Evolutionary conservation across 805 yeast genomes (phyloP).

Genomic region (Candida anglica): DNA sequence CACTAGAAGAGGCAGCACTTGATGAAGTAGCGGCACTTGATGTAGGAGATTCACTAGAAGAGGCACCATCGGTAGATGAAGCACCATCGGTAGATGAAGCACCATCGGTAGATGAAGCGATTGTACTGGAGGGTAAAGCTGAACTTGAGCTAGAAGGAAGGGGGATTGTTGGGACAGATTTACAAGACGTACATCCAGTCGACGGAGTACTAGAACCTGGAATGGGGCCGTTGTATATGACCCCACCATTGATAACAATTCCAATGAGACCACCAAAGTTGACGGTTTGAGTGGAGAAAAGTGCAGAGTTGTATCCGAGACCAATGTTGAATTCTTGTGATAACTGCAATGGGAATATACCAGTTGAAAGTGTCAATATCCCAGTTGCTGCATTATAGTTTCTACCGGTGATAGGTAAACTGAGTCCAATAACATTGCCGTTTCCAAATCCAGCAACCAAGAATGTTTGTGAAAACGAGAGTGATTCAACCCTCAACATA

Average conservation of each 20-base stretch:
- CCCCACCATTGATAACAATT: constrained; percentile 1
- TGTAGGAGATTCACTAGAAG: neutral
- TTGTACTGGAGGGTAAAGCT: neutral
- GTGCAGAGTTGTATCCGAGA: constrained; percentile 1
- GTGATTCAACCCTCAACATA: constrained; percentile 10
- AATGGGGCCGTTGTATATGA: constrained; percentile 3
- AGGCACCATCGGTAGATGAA: neutral
- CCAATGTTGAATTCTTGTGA: constrained; percentile 3
- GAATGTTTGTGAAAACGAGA: constrained; percentile 11
- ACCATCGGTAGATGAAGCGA: constrained; percentile 1
- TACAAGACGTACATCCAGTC: constrained; percentile 4
- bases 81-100: too few relatives aligned
- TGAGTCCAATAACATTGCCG: constrained; percentile 3
- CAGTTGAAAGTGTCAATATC: constrained; percentile 6
- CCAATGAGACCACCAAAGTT: neutral
- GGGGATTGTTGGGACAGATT: constrained; percentile 3
- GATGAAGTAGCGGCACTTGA: constrained; percentile 1
- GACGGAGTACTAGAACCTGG: constrained; percentile 4
- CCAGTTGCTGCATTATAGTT: constrained; percentile 5
- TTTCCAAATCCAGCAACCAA: constrained; percentile 22
- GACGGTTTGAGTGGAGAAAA: neutral
- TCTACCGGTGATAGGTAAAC: constrained; percentile 1
- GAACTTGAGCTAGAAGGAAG: neutral
- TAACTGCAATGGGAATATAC: constrained; percentile 9
- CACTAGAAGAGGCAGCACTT: constrained; percentile 1